Evolutionary conservation across 163 green algal genomes (phyloP).

Genomic region (Volvox carteri): DNA sequence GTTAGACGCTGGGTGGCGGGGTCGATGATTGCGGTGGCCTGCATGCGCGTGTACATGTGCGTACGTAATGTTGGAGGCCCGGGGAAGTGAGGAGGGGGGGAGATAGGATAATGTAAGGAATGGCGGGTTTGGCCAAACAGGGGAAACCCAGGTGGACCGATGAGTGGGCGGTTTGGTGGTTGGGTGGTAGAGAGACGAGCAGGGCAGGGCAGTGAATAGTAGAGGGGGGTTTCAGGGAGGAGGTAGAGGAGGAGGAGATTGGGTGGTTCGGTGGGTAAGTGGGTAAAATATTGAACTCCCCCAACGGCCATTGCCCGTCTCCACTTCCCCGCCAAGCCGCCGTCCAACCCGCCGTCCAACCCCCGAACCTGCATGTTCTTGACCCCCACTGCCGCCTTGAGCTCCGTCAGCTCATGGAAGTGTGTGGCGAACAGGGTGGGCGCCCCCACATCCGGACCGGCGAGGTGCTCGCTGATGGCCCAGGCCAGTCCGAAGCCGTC

Average conservation of each 20-base stretch:
- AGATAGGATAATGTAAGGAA: too few species aligned
- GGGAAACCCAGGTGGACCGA: too few species aligned
- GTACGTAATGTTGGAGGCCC: too few species aligned
- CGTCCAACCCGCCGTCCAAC: not conserved
- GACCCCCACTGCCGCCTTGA: slow-evolving; percentile 74
- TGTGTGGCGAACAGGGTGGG: slow-evolving; percentile 97
- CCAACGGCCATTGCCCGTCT: not conserved
- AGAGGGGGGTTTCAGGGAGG: not conserved
- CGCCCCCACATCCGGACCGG: slow-evolving; percentile 31
- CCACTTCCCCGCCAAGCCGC: not conserved
- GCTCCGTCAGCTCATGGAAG: slow-evolving; percentile 97
- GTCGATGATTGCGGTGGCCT: slow-evolving; percentile 69
- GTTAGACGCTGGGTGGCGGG: slow-evolving; percentile 79
- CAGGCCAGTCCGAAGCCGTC: slow-evolving; percentile 94
- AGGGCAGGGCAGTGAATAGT: too few species aligned
- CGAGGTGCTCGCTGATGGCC: slow-evolving; percentile 97
- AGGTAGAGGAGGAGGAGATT: not conserved
- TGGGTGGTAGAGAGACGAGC: too few species aligned
- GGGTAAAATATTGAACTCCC: not conserved
- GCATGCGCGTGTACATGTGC: not conserved
- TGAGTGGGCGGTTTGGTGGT: too few species aligned
- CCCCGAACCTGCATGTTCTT: slow-evolving; percentile 56
- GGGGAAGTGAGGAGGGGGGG: not conserved
- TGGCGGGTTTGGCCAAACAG: too few species aligned
- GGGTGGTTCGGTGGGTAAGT: not conserved